phyloP scores from a whole-genome alignment of 176 grass and related monocot species.

The Tuctoria greenei region DNA sequence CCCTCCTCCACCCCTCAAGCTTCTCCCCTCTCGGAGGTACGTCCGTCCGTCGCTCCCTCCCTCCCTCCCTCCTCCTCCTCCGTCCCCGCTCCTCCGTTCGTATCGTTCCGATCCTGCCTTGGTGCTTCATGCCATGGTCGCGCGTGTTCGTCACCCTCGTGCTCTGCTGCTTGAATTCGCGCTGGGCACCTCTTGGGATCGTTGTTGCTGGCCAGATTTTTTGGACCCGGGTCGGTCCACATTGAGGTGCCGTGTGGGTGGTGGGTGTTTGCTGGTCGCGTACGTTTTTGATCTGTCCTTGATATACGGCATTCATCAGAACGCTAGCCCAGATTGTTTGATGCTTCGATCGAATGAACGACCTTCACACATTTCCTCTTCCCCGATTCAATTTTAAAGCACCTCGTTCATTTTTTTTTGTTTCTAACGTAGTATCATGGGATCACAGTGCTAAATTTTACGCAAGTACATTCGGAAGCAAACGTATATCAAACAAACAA shows the following conservation, averaged over 20 bases:
- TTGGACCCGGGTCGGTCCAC: background rate
- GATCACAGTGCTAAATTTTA: background rate
- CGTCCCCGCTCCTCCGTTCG: background rate
- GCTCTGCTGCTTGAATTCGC: background rate
- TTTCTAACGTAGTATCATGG: background rate
- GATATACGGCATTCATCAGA: background rate
- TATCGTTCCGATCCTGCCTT: background rate
- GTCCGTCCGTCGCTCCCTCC: background rate
- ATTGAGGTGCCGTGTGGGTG: background rate
- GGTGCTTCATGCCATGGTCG: background rate
- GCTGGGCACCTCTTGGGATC: background rate
- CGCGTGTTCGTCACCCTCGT: background rate
- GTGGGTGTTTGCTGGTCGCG: background rate
- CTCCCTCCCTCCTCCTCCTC: background rate
- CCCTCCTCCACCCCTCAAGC: conserved; percentile 19
- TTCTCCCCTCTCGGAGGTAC: conserved; percentile 45
- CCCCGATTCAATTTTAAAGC: background rate
- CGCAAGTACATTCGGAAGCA: background rate
- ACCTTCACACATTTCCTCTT: background rate
- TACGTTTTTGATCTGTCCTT: background rate
- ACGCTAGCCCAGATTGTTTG: background rate
- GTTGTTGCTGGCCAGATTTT: background rate
- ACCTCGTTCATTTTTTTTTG: background rate
- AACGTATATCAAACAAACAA: background rate
- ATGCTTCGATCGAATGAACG: background rate